Base-by-base conservation (phyloP, 2,329 filamentous ascomycete genomes). In the Talaromyces piceae region DNA sequence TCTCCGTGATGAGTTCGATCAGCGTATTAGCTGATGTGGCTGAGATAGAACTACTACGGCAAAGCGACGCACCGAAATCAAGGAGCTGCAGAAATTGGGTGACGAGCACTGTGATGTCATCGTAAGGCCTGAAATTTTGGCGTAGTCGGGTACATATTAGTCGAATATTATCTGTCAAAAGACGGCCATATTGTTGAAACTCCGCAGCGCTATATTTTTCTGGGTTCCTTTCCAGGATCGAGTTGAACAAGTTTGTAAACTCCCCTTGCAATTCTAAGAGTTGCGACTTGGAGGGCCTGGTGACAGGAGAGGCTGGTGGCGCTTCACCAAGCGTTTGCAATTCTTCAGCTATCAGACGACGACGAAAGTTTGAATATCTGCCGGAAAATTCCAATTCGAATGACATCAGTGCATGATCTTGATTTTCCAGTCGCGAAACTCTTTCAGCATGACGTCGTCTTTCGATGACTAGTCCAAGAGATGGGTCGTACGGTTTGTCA, bases 401-500 rank as follows among this genome's bases (percentile, higher is more conserved):
- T 2, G 72, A 59, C 43, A 75, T 71, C 7, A 96, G 71, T 0
- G 81, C 79, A 4, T 75, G 60, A 1, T 89, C 74, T 52, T 82
- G 82, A 5, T 70, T 62, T 11, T 74, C 65, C 1, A 95, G 68
- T 8, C 77, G 72, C 3, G 65, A 57, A 44, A 80, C 77, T 33
- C 86, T 75, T 51, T 82, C 73, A 16, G 73, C 64, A 62, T 85
- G 77, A 20, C 80, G 71, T 49, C 77, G 67, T 18, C 81, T 79
- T 59, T 89, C 84, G 16, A 95, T 78, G 48, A 75, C 74, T 5
- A 79, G 69, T 46, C 73, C 73, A 28, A 83, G 65, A 2, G 82
- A 82, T 1, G 93, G 93, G 66, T 98, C 93, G 61, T 91, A 93
- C 3, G 87, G 79, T 58, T 85, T 84, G 66, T 95, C 86, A 0